Evolutionary conservation across 495 filamentous ascomycete genomes (phyloP).

Genomic region (Chaetomium cochliodes): DNA sequence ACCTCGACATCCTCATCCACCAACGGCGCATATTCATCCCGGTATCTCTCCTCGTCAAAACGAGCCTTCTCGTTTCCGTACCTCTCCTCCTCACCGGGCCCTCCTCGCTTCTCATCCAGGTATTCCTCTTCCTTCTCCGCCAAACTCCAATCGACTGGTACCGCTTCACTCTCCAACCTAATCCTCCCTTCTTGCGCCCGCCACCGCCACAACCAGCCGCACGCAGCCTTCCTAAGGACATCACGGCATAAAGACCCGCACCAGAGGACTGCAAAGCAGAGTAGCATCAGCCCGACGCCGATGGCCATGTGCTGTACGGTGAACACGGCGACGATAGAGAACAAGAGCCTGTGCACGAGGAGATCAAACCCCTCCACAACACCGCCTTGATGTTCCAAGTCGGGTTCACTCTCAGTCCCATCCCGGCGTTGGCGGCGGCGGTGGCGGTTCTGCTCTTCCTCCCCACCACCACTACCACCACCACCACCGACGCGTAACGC

Average conservation of each 20-base stretch:
- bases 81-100: neutral
- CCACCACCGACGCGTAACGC: neutral
- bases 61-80: neutral
- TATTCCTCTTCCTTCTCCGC: neutral
- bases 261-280: no score
- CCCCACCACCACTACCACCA: no score
- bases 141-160: neutral
- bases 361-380: no score
- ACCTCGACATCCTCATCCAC: neutral
- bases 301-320: no score
- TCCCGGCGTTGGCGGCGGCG: neutral
- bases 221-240: neutral
- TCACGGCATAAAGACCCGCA: neutral
- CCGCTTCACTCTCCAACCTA: neutral
- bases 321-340: no score
- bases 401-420: neutral
- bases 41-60: slow-evolving; percentile 3
- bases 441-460: neutral
- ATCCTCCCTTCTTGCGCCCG: neutral
- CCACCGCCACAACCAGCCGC: neutral
- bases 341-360: no score
- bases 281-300: no score
- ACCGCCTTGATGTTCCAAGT: no score
- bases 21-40: neutral
- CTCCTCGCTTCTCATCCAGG: neutral